Conservation (phyloP, 495 filamentous ascomycete species). For the Talaromyces thailandensis region DNA sequence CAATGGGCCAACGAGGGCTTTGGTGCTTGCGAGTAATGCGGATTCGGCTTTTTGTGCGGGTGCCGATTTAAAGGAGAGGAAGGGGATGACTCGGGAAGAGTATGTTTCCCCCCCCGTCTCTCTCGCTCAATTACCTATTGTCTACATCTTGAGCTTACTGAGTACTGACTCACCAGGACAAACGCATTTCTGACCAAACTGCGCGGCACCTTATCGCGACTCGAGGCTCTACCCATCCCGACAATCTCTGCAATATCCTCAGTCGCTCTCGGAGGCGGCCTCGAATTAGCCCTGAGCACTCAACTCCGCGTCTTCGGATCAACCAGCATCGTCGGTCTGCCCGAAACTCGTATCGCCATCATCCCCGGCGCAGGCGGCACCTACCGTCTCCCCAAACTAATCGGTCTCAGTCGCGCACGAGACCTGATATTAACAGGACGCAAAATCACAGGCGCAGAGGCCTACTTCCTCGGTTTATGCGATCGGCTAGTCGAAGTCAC, state of each 20-base stretch:
- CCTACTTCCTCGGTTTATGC: slow-evolving; percentile 74
- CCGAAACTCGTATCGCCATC: slow-evolving; percentile 86
- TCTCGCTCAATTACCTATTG: not conserved
- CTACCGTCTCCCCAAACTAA: slow-evolving; percentile 66
- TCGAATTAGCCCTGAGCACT: slow-evolving; percentile 82
- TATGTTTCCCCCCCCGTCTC: slow-evolving; percentile 22
- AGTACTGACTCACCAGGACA: slow-evolving; percentile 40
- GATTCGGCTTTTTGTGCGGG: slow-evolving; percentile 87
- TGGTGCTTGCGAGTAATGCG: slow-evolving; percentile 70
- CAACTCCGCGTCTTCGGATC: slow-evolving; percentile 76
- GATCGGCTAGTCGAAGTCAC: slow-evolving; percentile 71
- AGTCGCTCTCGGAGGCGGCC: slow-evolving; percentile 79
- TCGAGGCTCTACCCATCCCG: slow-evolving; percentile 70
- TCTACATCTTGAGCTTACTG: not conserved
- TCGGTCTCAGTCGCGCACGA: slow-evolving; percentile 66
- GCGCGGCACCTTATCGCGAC: slow-evolving; percentile 56
- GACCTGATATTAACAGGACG: slow-evolving; percentile 84
- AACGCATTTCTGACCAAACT: slow-evolving; percentile 66
- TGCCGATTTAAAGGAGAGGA: slow-evolving; percentile 86
- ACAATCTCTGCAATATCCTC: slow-evolving; percentile 79
- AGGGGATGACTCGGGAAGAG: slow-evolving; percentile 63
- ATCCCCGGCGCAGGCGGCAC: slow-evolving; percentile 93
- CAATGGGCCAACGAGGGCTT: slow-evolving; percentile 55
- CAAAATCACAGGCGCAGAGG: slow-evolving; percentile 66
- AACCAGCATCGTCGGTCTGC: slow-evolving; percentile 65